Evolutionary conservation across 257 asterid species (phyloP).

Genomic region (Apocynum venetum): DNA sequence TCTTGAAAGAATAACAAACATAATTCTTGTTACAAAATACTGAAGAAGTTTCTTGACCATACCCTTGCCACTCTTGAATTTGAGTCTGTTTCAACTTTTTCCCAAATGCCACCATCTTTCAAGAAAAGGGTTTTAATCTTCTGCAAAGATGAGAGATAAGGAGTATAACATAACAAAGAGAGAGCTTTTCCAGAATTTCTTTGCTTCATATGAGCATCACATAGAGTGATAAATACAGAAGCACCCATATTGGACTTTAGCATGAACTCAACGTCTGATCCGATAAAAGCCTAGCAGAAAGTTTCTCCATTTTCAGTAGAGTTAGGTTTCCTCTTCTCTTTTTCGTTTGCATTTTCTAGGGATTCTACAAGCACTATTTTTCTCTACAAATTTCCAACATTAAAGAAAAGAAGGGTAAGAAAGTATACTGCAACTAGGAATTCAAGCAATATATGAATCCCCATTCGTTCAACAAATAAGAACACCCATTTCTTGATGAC

Average conservation of each 20-base stretch:
- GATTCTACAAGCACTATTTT: neutral
- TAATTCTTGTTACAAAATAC: neutral
- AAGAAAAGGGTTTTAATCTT: neutral
- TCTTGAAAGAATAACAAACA: neutral
- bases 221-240: neutral
- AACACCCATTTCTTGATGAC: conserved; percentile 36
- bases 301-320: neutral
- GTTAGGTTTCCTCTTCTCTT: neutral
- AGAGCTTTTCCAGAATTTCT: too few species aligned
- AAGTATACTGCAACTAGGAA: neutral
- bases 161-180: neutral
- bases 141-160: neutral
- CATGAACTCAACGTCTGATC: neutral
- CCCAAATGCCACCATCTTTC: conserved; percentile 82
- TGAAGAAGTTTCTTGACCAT: conserved; percentile 18
- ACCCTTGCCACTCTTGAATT: conserved; percentile 92
- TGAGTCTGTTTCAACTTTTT: conserved; percentile 84
- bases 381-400: neutral
- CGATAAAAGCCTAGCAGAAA: neutral
- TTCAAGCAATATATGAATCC: neutral
- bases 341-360: neutral
- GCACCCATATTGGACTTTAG: neutral
- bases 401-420: too few species aligned
- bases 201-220: neutral
- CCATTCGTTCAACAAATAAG: neutral